Evolutionary conservation across 805 yeast genomes (phyloP), one percentile per base, ranked within the genome.

Genomic region (Vanderwaltozyma tropicalis): DNA sequence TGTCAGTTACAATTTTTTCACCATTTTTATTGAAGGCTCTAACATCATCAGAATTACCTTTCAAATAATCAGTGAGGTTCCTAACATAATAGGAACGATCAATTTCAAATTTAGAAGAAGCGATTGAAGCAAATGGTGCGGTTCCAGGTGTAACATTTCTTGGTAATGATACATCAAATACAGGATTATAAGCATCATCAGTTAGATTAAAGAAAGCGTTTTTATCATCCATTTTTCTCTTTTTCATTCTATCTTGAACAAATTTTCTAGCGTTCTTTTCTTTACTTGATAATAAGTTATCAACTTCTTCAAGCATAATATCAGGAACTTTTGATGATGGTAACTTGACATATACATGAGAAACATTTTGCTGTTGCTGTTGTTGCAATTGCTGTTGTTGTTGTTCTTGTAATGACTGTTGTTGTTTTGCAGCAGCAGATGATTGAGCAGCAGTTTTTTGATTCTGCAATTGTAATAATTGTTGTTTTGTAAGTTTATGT

Each of bases 311-410:
- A 42, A 89, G 67, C 33, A 86, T 94, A 71, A 88, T 71, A 59
- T 89, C 96, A 13, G 97, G 96, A 45, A 89, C 83, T 60, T 86
- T 84, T 1, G 95, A 82, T 28, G 92, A 80, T 3, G 96, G 95
- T 28, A 86, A 59, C 50, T 82, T 80, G 48, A 86, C 94, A 63
- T 87, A 83, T 18, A 94, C 87, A 53, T 84, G 89, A 1, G 62
- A 58, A 12, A 58, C 48, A 39, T 47, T 43, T 32, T 43, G 47
- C 29, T 49, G 51, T 29, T 34, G 41, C 42, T 50, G 44, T 17
- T 40, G 42, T 21, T 40, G 47, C 22, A 46, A 50, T 30, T 32
- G 40, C 42, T 50, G 45, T 16, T 39, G 42, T 33, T 44, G 47
- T 31, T 40, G 43, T 24, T 45, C 50, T 32, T 37, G 40, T 45